phyloP scores from a whole-genome alignment of 345 rosid species.

The Bruguiera sexangula region DNA sequence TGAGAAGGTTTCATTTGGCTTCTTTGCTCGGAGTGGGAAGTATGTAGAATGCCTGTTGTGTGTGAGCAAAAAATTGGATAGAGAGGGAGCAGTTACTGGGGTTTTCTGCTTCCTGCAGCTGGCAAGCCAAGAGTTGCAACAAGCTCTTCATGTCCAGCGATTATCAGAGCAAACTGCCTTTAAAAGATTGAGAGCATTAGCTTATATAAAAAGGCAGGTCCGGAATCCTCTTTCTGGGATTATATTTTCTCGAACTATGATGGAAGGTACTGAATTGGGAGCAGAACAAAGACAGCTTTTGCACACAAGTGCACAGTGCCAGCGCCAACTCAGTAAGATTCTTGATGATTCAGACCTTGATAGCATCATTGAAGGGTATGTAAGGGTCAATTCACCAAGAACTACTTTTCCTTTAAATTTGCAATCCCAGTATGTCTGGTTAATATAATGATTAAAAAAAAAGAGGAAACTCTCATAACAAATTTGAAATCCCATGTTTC shows the following conservation, averaged over 20 bases:
- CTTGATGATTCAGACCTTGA: conserved; percentile 84
- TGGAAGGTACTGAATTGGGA: conserved; percentile 72
- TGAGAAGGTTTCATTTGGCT: conserved; percentile 78
- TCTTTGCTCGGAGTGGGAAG: conserved; percentile 65
- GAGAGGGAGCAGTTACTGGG: conserved; percentile 72
- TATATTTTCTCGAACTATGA: conserved; percentile 63
- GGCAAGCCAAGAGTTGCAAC: conserved; percentile 87
- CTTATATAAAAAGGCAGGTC: conserved; percentile 82
- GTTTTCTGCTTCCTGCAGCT: conserved; percentile 95
- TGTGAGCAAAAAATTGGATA: conserved; percentile 71
- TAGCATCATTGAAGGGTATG: conserved; percentile 81
- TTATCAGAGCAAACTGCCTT: conserved; percentile 75
- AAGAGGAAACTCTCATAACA: background rate
- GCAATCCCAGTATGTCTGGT: background rate
- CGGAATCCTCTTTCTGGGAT: conserved; percentile 78
- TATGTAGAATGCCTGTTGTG: conserved; percentile 77
- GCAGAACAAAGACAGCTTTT: conserved; percentile 64
- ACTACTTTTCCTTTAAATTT: background rate
- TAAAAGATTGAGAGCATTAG: conserved; percentile 65
- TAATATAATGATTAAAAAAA: background rate
- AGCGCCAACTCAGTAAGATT: conserved; percentile 71
- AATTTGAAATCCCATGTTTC: background rate
- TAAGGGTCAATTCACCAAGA: background rate
- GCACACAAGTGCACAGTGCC: conserved; percentile 76
- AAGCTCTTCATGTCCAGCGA: conserved; percentile 81